Evolutionary conservation across 2,329 filamentous ascomycete genomes (phyloP).

Genomic region (Teratosphaeria viscida): DNA sequence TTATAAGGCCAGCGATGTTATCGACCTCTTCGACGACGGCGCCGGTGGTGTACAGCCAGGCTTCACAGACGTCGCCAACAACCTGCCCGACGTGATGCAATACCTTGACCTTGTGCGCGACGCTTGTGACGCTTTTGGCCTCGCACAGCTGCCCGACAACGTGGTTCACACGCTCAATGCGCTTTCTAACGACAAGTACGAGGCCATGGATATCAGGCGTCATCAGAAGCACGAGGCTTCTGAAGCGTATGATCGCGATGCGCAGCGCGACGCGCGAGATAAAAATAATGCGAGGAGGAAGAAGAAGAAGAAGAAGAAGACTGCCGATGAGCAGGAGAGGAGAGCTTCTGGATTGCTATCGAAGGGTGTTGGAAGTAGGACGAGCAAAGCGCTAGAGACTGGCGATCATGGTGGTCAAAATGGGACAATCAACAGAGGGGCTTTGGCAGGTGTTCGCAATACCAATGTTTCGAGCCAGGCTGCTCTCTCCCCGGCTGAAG

Average conservation of each 20-base stretch:
- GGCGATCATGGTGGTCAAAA: background rate
- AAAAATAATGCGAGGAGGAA: background rate
- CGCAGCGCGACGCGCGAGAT: background rate
- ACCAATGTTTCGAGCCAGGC: background rate
- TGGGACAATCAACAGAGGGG: background rate
- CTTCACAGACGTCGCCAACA: slow-evolving; percentile 4
- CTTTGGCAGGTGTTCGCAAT: background rate
- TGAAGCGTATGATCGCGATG: background rate
- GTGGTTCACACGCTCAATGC: background rate
- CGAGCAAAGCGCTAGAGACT: background rate
- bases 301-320: slow-evolving; percentile 1
- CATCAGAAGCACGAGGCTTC: background rate
- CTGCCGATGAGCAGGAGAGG: background rate
- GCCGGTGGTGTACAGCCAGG: background rate
- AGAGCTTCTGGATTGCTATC: background rate
- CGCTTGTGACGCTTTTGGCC: slow-evolving; percentile 1
- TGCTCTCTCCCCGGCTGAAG: background rate
- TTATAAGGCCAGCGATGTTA: background rate
- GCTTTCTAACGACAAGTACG: background rate
- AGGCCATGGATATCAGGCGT: background rate
- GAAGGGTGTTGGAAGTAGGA: background rate
- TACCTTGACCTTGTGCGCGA: slow-evolving; percentile 6
- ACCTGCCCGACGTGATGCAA: slow-evolving; percentile 5
- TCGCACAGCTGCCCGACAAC: slow-evolving; percentile 1
- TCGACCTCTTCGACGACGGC: background rate